phyloP scores from a whole-genome alignment of 1,284 basidiomycete genomes.

The Cryptococcus neoformans region DNA sequence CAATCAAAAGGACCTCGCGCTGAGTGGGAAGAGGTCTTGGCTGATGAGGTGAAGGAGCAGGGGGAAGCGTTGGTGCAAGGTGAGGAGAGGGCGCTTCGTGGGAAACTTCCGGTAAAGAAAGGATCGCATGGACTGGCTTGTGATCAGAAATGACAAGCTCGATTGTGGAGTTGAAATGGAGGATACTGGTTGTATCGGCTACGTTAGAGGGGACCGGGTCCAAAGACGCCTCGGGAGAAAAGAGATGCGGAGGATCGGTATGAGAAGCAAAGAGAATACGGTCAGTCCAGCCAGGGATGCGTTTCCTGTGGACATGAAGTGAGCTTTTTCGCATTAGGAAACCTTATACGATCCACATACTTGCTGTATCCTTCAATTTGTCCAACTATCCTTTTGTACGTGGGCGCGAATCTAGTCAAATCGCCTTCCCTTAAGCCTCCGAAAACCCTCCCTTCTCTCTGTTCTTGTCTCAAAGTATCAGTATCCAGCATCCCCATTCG shows the following conservation, averaged over 20 bases:
- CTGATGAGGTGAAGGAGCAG: slow-evolving; percentile 24
- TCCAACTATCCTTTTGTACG: slow-evolving; percentile 81
- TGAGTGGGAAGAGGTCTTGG: slow-evolving; percentile 23
- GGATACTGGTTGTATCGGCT: slow-evolving; percentile 30
- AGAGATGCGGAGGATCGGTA: slow-evolving; percentile 53
- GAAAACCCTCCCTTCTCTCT: slow-evolving; percentile 62
- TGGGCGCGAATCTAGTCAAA: slow-evolving; percentile 79
- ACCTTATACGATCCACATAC: slow-evolving; percentile 51
- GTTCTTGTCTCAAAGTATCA: slow-evolving; percentile 71
- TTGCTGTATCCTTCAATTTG: slow-evolving; percentile 69
- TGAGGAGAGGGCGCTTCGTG: slow-evolving; percentile 28
- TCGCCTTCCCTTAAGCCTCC: slow-evolving; percentile 74
- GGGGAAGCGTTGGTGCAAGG: slow-evolving; percentile 31
- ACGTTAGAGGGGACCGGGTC: slow-evolving; percentile 10
- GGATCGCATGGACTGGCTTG: slow-evolving; percentile 48
- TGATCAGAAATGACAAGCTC: slow-evolving; percentile 48
- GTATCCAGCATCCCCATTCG: slow-evolving; percentile 66
- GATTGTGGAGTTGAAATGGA: slow-evolving; percentile 38
- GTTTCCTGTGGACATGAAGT: slow-evolving; percentile 52
- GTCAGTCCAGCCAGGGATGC: slow-evolving; percentile 92
- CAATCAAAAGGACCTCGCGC: slow-evolving; percentile 26
- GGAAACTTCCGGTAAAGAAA: slow-evolving; percentile 28
- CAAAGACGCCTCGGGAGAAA: slow-evolving; percentile 18
- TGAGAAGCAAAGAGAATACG: slow-evolving; percentile 82
- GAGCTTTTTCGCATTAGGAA: background rate